Base-by-base conservation (phyloP, 371 early-diverging fungal species). In the Saksenaea vasiformis region DNA sequence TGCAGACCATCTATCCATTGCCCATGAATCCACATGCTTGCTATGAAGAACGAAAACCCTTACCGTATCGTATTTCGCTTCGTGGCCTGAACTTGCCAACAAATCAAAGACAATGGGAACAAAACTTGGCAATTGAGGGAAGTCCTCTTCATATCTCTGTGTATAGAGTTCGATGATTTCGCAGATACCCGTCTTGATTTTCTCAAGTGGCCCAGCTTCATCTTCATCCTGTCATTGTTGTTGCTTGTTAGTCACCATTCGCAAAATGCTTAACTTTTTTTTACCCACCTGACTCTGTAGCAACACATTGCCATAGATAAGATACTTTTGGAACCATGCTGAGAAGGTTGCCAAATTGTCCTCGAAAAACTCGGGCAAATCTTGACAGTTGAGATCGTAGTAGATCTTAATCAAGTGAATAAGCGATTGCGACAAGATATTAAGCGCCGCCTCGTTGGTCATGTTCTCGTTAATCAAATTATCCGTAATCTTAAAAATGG, bases 311-410 rank as follows among this genome's bases (percentile, higher is more conserved):
- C 69, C 70, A 78, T 95, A 96, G 9, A 71, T 69, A 60, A 98
- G 72, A 62, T 97, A 97, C 68, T 93, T 93, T 73, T 88, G 86
- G 66, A 98, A 88, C 22, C 93, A 73, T 5, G 69, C 68, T 91
- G 94, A 87, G 61, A 95, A 95, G 54, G 80, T 74, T 7, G 69
- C 74, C 78, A 92, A 85, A 71, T 96, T 83, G 68, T 97, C 96
- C 68, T 97, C 98, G 66, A 97, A 97, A 77, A 93, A 96, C 64
- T 93, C 95, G 13, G 98, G 98, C 43, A 97, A 75, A 79, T 99
- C 99, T 72, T 97, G 97, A 72, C 87, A 94, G 72, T 94, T 97
- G 58, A 97, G 74, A 70, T 90, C 90, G 67, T 93, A 95, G 73
- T 86, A 98, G 53, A 98, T 91, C 74, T 97, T 93, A 62, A 87